Percentiles rank a stretch among this genome's conserved stretches.
These are phyloP conservation scores for Penicillium carneum DNA, from an alignment of 2,329 filamentous ascomycete genomes.

Conservation along the genomic window DNA sequence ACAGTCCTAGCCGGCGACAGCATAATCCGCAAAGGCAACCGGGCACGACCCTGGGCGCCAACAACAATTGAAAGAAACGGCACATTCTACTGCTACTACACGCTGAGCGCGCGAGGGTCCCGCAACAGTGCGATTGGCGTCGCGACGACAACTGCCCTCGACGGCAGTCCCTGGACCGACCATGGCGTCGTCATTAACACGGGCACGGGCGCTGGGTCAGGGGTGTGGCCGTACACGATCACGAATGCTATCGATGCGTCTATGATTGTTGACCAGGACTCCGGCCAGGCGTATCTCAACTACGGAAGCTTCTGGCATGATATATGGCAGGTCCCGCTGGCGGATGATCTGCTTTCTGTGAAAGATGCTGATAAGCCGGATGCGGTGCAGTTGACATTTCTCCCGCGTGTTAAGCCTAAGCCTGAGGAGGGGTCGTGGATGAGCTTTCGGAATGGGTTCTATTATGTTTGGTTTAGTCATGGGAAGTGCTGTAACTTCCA, in stretches of 20 bases:
- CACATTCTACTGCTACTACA: conserved; percentile 50
- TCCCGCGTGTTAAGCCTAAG: conserved; percentile 30
- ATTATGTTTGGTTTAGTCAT: conserved; percentile 52
- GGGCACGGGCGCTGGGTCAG: conserved; percentile 34
- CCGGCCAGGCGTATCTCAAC: conserved; percentile 41
- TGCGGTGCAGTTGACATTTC: conserved; percentile 40
- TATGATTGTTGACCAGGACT: conserved; percentile 39
- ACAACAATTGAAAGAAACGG: conserved; percentile 41
- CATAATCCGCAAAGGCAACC: conserved; percentile 42
- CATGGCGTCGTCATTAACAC: conserved; percentile 48
- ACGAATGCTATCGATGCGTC: conserved; percentile 50
- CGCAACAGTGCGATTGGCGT: conserved; percentile 49
- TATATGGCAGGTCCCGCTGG: conserved; percentile 47
- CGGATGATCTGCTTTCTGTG: conserved; percentile 42
- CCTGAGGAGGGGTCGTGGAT: conserved; percentile 49
- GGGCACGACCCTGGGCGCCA: conserved; percentile 47
- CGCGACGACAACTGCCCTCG: conserved; percentile 40
- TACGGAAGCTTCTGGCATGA: conserved; percentile 49
- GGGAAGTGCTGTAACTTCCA: conserved; percentile 49
- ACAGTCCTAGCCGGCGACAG: conserved; percentile 43
- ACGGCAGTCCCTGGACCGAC: conserved; percentile 42
- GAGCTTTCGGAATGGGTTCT: conserved; percentile 46
- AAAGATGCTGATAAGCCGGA: conserved; percentile 32
- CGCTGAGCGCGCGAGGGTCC: conserved; percentile 39
- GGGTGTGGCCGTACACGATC: conserved; percentile 42